Evolutionary conservation across 2,329 filamentous ascomycete genomes (phyloP).

Genomic region (Trichoderma sp.): DNA sequence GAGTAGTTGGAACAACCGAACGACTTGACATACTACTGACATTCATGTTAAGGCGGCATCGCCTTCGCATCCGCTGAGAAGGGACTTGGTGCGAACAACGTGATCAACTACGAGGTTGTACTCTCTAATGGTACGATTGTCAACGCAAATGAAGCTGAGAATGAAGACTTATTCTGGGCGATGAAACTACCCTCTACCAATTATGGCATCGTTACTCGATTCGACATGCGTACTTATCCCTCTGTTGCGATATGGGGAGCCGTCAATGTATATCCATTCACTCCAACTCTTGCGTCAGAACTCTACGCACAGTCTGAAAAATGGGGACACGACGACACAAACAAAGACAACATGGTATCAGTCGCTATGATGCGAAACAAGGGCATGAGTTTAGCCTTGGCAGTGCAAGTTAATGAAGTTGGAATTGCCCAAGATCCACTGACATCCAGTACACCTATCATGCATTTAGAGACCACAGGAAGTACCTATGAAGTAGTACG

Average conservation of each 20-base stretch:
- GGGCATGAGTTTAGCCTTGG: background rate
- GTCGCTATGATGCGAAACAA: background rate
- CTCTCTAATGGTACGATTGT: background rate
- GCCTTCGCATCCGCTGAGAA: background rate
- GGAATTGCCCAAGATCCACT: background rate
- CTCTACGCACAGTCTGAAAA: background rate
- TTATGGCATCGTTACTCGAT: background rate
- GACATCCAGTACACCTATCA: background rate
- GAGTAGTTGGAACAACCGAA: background rate
- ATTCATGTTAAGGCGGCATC: background rate
- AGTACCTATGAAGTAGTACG: background rate
- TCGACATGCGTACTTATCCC: background rate
- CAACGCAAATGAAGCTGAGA: background rate
- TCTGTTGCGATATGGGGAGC: background rate
- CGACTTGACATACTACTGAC: background rate
- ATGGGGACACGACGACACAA: background rate
- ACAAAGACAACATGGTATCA: background rate
- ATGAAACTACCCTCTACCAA: background rate
- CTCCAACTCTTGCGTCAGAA: background rate
- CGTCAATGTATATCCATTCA: background rate
- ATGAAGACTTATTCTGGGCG: background rate
- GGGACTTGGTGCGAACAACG: background rate
- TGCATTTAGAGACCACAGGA: background rate
- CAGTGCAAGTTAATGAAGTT: background rate
- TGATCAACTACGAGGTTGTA: background rate